Evolutionary conservation across 176 grass and related monocot species (phyloP).

Genomic region (Chloris gayana): DNA sequence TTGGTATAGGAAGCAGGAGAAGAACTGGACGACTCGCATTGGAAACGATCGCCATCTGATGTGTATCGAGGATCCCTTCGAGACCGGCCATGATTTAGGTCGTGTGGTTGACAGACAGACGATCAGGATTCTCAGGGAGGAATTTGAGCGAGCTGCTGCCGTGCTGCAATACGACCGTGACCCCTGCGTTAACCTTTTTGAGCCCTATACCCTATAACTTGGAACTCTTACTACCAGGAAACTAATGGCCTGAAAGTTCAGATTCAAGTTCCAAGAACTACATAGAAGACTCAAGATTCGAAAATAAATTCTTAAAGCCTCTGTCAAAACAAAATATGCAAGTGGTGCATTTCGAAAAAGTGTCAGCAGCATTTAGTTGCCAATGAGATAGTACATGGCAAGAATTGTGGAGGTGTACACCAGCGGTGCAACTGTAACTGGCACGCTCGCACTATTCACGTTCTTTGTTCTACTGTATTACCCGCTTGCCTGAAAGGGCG

Average conservation of each 20-base stretch:
- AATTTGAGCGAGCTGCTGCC: slow-evolving; percentile 54
- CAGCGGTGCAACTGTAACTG: not conserved
- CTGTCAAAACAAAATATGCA: not conserved
- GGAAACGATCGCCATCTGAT: slow-evolving; percentile 64
- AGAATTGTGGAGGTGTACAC: not conserved
- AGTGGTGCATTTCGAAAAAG: not conserved
- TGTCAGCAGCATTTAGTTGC: slow-evolving; percentile 7
- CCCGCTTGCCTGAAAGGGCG: not conserved
- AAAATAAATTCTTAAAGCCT: not conserved
- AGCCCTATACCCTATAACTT: slow-evolving; percentile 34
- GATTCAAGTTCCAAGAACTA: not conserved
- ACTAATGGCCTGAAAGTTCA: not conserved
- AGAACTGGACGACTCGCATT: slow-evolving; percentile 57
- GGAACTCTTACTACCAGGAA: not conserved
- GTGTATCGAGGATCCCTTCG: slow-evolving; percentile 76
- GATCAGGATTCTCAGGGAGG: slow-evolving; percentile 53
- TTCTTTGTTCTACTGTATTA: too few relatives aligned
- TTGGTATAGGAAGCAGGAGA: slow-evolving; percentile 56
- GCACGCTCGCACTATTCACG: not conserved
- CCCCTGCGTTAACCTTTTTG: slow-evolving; percentile 45
- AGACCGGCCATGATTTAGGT: slow-evolving; percentile 57
- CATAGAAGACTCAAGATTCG: not conserved
- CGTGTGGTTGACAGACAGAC: slow-evolving; percentile 57
- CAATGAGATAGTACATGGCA: not conserved
- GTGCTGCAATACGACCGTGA: slow-evolving; percentile 47